Evolutionary conservation across 208 protist genomes (phyloP).

Genomic region (Phytomonas sp.): DNA sequence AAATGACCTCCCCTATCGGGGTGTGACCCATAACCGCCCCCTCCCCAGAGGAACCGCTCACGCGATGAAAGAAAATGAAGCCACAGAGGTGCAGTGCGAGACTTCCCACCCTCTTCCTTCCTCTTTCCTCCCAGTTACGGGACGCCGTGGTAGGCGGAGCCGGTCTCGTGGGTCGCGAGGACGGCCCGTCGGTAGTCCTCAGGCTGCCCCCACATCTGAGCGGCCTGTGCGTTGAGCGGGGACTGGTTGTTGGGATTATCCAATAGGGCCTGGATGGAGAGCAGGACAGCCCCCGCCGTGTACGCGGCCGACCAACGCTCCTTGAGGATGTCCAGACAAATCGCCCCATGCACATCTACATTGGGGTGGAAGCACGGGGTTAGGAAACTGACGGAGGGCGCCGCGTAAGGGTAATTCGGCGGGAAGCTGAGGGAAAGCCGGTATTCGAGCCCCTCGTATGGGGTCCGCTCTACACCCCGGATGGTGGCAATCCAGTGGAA

Average conservation of each 20-base stretch:
- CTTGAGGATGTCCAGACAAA: constrained; percentile 97
- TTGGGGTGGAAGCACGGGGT: constrained; percentile 96
- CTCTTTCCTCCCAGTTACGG: too few relatives aligned
- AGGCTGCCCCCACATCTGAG: constrained; percentile 81
- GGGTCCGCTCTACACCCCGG: constrained; percentile 67
- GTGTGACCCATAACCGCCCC: too few relatives aligned
- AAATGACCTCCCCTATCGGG: too few relatives aligned
- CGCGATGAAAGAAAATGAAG: neutral
- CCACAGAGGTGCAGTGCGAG: neutral
- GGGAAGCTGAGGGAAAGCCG: constrained; percentile 90
- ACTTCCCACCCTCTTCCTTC: neutral
- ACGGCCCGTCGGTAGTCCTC: constrained; percentile 61
- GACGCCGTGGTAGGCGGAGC: constrained; percentile 8
- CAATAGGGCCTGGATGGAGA: constrained; percentile 94
- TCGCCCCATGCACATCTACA: constrained; percentile 89
- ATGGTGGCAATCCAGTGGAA: constrained; percentile 91
- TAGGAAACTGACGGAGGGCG: constrained; percentile 89
- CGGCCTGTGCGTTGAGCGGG: constrained; percentile 92
- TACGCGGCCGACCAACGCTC: constrained; percentile 96
- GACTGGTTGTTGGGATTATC: constrained; percentile 95
- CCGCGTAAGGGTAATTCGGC: constrained; percentile 91
- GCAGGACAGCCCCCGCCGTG: constrained; percentile 89
- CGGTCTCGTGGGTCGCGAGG: constrained; percentile 28
- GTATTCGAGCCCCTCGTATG: constrained; percentile 91
- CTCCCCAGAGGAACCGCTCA: neutral